Percentiles rank a stretch among this genome's conserved stretches.
Conservation (phyloP, 345 rosid species). For the Gossypium turneri region DNA sequence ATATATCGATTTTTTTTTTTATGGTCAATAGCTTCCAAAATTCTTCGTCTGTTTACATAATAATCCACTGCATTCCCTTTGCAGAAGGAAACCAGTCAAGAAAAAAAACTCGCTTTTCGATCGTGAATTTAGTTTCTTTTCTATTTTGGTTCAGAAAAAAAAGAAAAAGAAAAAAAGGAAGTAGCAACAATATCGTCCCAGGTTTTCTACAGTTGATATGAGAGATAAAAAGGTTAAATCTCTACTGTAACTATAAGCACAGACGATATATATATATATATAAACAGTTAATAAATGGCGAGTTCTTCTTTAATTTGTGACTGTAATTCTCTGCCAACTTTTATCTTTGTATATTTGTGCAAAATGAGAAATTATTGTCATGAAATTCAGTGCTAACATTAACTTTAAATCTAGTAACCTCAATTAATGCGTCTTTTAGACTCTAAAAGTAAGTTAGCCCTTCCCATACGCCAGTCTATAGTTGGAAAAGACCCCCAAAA, state of each 20-base stretch:
- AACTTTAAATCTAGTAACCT: not conserved
- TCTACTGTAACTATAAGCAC: not conserved
- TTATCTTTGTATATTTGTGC: not conserved
- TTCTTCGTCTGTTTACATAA: not conserved
- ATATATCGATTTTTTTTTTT: not conserved
- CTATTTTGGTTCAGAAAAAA: not conserved
- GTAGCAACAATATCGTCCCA: not conserved
- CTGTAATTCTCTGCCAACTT: not conserved
- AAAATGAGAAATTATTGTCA: not conserved
- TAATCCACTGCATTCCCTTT: conserved; percentile 2
- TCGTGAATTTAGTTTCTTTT: not conserved
- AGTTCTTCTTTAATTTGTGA: not conserved
- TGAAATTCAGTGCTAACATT: not conserved
- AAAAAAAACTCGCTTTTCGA: not conserved
- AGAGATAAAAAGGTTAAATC: not conserved
- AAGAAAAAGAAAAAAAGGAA: no score
- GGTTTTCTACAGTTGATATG: no score
- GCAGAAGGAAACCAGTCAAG: not conserved
- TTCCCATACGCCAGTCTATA: not conserved
- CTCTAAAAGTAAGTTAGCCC: not conserved
- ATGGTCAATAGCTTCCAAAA: conserved; percentile 1
- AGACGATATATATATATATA: no score
- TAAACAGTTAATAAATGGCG: not conserved
- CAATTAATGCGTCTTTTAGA: no score
- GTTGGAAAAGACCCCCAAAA: not conserved